Conservation (phyloP, 108 stramenopile species). For the Epithemia pelagica region DNA sequence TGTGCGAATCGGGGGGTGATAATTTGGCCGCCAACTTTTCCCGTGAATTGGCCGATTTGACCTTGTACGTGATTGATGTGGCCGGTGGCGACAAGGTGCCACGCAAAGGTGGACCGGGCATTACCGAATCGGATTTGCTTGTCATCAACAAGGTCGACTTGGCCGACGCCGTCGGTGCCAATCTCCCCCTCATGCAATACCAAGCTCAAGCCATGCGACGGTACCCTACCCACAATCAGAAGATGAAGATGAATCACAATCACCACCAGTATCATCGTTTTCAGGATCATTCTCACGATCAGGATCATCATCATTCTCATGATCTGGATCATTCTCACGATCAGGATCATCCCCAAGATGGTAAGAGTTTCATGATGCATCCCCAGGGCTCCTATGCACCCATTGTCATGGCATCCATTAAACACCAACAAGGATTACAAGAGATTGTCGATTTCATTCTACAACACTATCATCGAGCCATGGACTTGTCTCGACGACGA, state of each 20-base stretch:
- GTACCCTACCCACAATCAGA: neutral
- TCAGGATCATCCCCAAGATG: no score
- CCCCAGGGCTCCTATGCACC: constrained; percentile 42
- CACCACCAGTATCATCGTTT: no score
- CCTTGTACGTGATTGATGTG: constrained; percentile 98
- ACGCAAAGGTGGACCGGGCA: constrained; percentile 97
- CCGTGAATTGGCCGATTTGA: constrained; percentile 93
- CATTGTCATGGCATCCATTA: constrained; percentile 91
- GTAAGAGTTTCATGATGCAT: neutral
- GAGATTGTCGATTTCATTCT: constrained; percentile 64
- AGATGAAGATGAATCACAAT: neutral
- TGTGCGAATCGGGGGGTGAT: constrained; percentile 96
- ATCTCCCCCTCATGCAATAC: constrained; percentile 88
- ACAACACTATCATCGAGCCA: constrained; percentile 34
- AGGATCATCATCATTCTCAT: neutral
- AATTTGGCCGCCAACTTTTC: constrained; percentile 97
- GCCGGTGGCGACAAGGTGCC: constrained; percentile 99
- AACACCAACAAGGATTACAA: constrained; percentile 66
- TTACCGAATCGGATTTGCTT: constrained; percentile 92
- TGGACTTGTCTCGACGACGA: constrained; percentile 4
- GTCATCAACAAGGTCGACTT: constrained; percentile 98
- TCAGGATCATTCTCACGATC: no score
- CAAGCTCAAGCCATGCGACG: constrained; percentile 89
- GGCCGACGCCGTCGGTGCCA: constrained; percentile 94
- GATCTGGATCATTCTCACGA: no score